Evolutionary conservation across 2,329 filamentous ascomycete genomes (phyloP), one percentile per base, ranked within the genome.

Genomic region (Scytalidium sp.): DNA sequence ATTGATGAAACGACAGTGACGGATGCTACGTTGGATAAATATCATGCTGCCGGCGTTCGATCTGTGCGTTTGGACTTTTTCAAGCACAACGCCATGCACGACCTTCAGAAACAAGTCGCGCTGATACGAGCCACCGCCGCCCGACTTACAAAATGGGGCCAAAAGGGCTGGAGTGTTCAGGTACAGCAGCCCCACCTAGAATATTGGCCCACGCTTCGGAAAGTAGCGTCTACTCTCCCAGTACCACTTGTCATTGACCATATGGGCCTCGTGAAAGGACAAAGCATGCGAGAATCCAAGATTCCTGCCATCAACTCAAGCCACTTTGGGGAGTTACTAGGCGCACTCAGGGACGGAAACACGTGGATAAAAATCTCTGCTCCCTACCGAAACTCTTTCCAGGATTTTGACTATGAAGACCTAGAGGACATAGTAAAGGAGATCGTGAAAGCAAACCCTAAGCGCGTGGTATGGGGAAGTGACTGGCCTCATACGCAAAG

Each of bases 281-380:
- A 54, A 0, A 69, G 66, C 36, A 68, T 70, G 60, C 54, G 68
- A 3, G 46, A 60, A 0, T 44, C 39, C 22, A 47, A 44, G 2
- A 41, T 53, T 2, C 58, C 67, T 39, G 50, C 64, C 2, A 59
- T 58, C 0, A 49, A 47, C 2, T 67, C 70, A 41, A 59, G 61
- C 2, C 65, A 65, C 1, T 64, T 67, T 43, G 36, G 47, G 8
- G 61, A 60, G 3, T 58, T 68, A n/a, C 44, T 68, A 36, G 56
- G 59, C 4, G 54, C 70, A 1, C 56, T 70, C 3, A 56, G 54
- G 2, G 50, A 56, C 2, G 67, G 68, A 2, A 59, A 61, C 42
- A 52, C 70, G 1, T 70, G 61, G 50, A 60, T 70, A 4, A 71
- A 71, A 25, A 52, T 71, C 6, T 70, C 68, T 43, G 68, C 67